Conservation (phyloP, 2,329 filamentous ascomycete genomes). For the Fonsecaea erecta region DNA sequence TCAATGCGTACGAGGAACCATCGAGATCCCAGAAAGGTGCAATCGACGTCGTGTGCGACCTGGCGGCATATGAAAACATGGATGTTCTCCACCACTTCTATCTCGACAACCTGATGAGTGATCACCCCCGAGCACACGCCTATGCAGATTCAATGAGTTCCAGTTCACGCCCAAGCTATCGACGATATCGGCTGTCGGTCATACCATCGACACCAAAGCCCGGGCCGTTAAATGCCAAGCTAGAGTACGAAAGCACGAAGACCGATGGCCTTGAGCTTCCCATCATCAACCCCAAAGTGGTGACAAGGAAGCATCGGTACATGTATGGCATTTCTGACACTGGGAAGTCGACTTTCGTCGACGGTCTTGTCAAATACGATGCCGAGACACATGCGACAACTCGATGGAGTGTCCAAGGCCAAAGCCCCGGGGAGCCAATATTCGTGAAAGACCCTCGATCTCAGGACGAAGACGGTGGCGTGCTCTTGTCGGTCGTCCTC, state of each 20-base stretch:
- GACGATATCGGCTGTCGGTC: slow-evolving; percentile 46
- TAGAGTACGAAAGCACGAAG: slow-evolving; percentile 30
- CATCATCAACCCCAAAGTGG: slow-evolving; percentile 53
- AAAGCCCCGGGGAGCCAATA: slow-evolving; percentile 60
- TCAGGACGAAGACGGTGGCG: slow-evolving; percentile 58
- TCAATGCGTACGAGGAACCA: slow-evolving; percentile 75
- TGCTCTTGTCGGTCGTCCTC: slow-evolving; percentile 58
- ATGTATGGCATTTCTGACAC: slow-evolving; percentile 55
- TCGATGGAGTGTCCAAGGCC: slow-evolving; percentile 54
- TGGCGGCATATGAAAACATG: slow-evolving; percentile 65
- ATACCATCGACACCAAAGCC: slow-evolving; percentile 39
- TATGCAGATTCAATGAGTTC: slow-evolving; percentile 50
- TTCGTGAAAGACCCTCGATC: slow-evolving; percentile 53
- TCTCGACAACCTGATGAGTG: slow-evolving; percentile 69
- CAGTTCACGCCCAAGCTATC: slow-evolving; percentile 36
- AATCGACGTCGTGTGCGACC: slow-evolving; percentile 68
- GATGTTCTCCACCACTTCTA: slow-evolving; percentile 71
- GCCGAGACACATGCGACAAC: slow-evolving; percentile 47
- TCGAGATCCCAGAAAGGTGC: slow-evolving; percentile 45
- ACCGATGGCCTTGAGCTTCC: slow-evolving; percentile 51
- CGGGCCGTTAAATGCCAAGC: slow-evolving; percentile 25
- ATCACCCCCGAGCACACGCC: slow-evolving; percentile 54
- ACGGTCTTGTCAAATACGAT: slow-evolving; percentile 60
- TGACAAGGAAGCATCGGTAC: slow-evolving; percentile 55
- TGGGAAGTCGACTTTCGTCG: slow-evolving; percentile 55